These are phyloP conservation scores for Aspergillus uvarum DNA, from an alignment of 2,329 filamentous ascomycete genomes.

Conservation along the genomic window DNA sequence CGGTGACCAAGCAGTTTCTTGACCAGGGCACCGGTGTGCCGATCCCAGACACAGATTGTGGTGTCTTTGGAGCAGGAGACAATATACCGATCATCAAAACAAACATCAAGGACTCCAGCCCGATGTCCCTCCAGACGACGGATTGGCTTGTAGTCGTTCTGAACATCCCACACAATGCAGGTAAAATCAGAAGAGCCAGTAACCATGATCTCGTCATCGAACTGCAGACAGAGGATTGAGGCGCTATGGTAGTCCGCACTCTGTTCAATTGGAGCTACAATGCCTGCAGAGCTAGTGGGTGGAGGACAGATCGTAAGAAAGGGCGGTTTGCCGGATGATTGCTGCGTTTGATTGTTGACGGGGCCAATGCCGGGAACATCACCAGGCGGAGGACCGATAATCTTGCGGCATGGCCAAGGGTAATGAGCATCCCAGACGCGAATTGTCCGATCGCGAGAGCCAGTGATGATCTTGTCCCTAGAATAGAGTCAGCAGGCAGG, in stretches of 20 bases:
- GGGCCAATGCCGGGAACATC: conserved; percentile 31
- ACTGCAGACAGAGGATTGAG: conserved; percentile 92
- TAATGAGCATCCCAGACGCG: conserved; percentile 94
- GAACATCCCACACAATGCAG: conserved; percentile 88
- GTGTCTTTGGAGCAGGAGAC: conserved; percentile 97
- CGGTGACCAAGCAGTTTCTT: conserved; percentile 81
- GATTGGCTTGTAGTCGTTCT: conserved; percentile 74
- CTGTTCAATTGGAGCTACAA: conserved; percentile 38
- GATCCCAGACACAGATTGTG: conserved; percentile 92
- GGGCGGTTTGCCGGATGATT: conserved; percentile 41
- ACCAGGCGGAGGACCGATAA: conserved; percentile 76
- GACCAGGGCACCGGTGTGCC: conserved; percentile 70
- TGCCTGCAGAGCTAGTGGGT: conserved; percentile 57
- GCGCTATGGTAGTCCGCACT: conserved; percentile 71
- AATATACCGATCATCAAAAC: conserved; percentile 88
- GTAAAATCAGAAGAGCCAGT: conserved; percentile 91
- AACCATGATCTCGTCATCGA: conserved; percentile 87
- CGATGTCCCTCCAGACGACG: conserved; percentile 74
- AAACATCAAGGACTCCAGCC: conserved; percentile 88
- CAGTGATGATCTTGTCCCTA: conserved; percentile 92
- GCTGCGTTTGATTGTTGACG: conserved; percentile 51
- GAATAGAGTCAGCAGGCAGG: conserved; percentile 35
- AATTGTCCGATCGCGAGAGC: conserved; percentile 91
- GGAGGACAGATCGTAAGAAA: conserved; percentile 51
- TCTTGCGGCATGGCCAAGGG: conserved; percentile 71